These are phyloP conservation scores for Tylopilus plumbeoviolaceoides DNA, from an alignment of 768 basidiomycete species.

Conservation along the genomic window DNA sequence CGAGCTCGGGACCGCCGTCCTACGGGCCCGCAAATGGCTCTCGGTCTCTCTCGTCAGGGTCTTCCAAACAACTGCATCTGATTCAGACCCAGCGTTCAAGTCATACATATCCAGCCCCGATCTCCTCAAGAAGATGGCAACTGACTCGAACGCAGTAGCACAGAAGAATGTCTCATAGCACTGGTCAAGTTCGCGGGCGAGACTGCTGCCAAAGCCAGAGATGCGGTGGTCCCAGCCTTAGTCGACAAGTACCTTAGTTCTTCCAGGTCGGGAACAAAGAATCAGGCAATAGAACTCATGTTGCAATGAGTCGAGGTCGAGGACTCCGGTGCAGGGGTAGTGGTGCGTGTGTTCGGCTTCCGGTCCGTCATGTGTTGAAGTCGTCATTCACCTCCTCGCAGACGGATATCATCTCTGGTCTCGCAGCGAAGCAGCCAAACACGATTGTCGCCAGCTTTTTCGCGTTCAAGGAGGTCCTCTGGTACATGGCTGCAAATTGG, in stretches of 20 bases:
- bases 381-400: conserved; percentile 29
- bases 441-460: conserved; percentile 74
- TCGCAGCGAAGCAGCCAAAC: conserved; percentile 93
- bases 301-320: conserved; percentile 93
- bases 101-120: conserved; percentile 78
- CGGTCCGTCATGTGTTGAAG: conserved; percentile 27
- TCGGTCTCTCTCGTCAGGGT: conserved; percentile 78
- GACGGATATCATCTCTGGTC: conserved; percentile 78
- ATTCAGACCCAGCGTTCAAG: conserved; percentile 90
- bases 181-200: conserved; percentile 92
- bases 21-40: conserved; percentile 56
- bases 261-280: conserved; percentile 83
- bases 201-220: conserved; percentile 74
- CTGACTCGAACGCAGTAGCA: conserved; percentile 92
- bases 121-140: conserved; percentile 79
- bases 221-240: conserved; percentile 79
- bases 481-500: conserved; percentile 44
- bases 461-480: conserved; percentile 78
- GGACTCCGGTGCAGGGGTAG: conserved; percentile 79
- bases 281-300: conserved; percentile 78
- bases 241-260: conserved; percentile 97
- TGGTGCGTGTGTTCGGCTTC: conserved; percentile 66
- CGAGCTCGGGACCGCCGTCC: no score
- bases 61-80: conserved; percentile 86
- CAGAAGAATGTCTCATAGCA: conserved; percentile 85